phyloP scores from a whole-genome alignment of 148 eudicot species.

The Rhododendron mucronatum region DNA sequence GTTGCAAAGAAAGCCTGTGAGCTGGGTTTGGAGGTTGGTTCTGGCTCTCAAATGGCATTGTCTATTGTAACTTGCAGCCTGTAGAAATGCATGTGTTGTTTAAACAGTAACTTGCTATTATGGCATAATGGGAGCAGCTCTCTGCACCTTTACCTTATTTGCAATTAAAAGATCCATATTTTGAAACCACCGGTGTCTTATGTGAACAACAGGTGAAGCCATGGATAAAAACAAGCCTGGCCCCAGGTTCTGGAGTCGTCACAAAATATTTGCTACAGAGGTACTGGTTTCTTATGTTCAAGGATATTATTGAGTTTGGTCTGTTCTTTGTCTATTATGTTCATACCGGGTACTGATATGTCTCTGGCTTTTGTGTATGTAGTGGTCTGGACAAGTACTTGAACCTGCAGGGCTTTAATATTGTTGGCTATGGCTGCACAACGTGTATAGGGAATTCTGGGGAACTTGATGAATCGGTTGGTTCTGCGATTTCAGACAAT shows the following conservation, averaged over 20 bases:
- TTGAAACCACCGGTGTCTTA: neutral
- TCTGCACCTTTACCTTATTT: neutral
- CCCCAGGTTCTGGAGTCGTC: constrained; percentile 94
- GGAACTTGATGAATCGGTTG: constrained; percentile 85
- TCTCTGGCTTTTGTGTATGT: constrained; percentile 8
- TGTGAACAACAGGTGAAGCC: constrained; percentile 67
- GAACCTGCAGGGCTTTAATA: constrained; percentile 80
- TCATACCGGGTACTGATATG: constrained; percentile 6
- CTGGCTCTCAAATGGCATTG: neutral
- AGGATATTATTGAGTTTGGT: neutral
- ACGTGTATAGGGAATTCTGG: constrained; percentile 99
- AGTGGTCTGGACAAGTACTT: constrained; percentile 90
- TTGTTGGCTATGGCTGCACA: constrained; percentile 99
- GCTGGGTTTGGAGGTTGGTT: constrained; percentile 80
- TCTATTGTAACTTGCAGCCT: neutral
- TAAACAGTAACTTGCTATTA: neutral
- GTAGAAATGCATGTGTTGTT: neutral
- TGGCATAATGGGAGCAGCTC: neutral
- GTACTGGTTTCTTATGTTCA: constrained; percentile 23
- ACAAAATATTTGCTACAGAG: constrained; percentile 74
- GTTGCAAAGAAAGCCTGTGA: constrained; percentile 97
- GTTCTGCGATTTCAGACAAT: constrained; percentile 75
- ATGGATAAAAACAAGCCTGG: constrained; percentile 92
- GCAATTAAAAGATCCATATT: neutral
- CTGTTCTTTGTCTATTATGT: neutral